Evolutionary conservation across 2,329 filamentous ascomycete species (phyloP).

Genomic region (Venturia aucupariae): DNA sequence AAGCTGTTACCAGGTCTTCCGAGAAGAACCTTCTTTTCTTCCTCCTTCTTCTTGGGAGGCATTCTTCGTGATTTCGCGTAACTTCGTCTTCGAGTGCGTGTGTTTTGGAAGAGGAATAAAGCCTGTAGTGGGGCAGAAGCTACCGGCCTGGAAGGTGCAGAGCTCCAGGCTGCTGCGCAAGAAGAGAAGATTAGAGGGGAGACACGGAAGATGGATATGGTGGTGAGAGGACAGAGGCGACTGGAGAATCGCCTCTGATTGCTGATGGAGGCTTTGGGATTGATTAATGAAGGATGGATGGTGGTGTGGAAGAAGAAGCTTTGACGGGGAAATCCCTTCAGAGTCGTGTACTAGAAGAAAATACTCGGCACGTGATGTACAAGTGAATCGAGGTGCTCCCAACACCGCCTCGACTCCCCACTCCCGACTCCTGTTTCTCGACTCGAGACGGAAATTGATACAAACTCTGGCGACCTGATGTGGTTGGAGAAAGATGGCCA

Average conservation of each 20-base stretch:
- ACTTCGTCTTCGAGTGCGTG: too few species aligned
- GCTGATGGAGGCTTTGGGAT: background rate
- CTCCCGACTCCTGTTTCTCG: too few species aligned
- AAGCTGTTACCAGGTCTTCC: constrained; percentile 94
- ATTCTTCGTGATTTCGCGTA: constrained; percentile 62
- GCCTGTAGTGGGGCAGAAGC: constrained; percentile 1
- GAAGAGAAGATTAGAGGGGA: constrained; percentile 9
- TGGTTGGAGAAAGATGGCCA: too few species aligned
- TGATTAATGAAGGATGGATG: background rate
- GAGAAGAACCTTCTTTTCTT: constrained; percentile 93
- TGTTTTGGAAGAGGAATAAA: background rate
- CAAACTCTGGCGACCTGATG: too few species aligned
- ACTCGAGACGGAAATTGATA: too few species aligned
- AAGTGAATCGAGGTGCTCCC: too few species aligned
- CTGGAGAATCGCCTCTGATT: constrained; percentile 4
- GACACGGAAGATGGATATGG: background rate
- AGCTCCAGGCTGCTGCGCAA: constrained; percentile 40
- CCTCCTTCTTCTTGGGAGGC: constrained; percentile 87
- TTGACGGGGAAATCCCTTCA: background rate
- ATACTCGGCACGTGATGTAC: too few species aligned
- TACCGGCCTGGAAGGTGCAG: constrained; percentile 24
- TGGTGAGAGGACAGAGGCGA: constrained; percentile 6
- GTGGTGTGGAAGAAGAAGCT: background rate
- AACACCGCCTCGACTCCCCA: too few species aligned
- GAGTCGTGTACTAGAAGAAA: too few species aligned